phyloP scores from a whole-genome alignment of 2,329 filamentous ascomycete species.

The Exophiala aquamarina region DNA sequence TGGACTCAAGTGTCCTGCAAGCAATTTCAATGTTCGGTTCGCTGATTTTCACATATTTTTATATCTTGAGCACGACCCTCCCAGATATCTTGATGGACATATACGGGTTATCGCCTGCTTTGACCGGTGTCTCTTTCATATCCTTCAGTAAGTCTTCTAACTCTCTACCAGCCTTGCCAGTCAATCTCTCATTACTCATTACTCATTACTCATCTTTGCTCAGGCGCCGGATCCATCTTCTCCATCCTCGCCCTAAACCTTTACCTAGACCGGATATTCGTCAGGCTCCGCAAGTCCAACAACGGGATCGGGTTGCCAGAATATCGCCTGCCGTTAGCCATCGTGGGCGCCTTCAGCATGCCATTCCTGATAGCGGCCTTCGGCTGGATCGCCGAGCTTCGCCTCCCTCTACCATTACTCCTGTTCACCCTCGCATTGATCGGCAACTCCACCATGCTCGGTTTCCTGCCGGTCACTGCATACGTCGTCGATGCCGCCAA shows the following conservation, averaged over 20 bases:
- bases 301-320: constrained; percentile 38
- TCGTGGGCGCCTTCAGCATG: constrained; percentile 43
- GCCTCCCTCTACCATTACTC: constrained; percentile 18
- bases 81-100: constrained; percentile 32
- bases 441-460: constrained; percentile 21
- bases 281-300: constrained; percentile 33
- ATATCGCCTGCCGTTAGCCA: constrained; percentile 47
- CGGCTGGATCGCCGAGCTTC: constrained; percentile 24
- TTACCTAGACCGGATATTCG: constrained; percentile 25
- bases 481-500: constrained; percentile 31
- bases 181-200: background rate
- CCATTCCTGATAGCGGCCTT: constrained; percentile 20
- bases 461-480: constrained; percentile 23
- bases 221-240: constrained; percentile 29
- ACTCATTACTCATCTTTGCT: background rate
- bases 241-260: constrained; percentile 26
- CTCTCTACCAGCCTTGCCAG: background rate
- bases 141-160: constrained; percentile 16
- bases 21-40: constrained; percentile 48
- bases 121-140: constrained; percentile 31
- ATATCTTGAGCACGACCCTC: constrained; percentile 43
- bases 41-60: constrained; percentile 48
- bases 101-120: constrained; percentile 31
- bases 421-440: constrained; percentile 17
- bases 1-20: constrained; percentile 57